phyloP scores from a whole-genome alignment of 805 yeast species.

The Hanseniaspora clermontiae region DNA sequence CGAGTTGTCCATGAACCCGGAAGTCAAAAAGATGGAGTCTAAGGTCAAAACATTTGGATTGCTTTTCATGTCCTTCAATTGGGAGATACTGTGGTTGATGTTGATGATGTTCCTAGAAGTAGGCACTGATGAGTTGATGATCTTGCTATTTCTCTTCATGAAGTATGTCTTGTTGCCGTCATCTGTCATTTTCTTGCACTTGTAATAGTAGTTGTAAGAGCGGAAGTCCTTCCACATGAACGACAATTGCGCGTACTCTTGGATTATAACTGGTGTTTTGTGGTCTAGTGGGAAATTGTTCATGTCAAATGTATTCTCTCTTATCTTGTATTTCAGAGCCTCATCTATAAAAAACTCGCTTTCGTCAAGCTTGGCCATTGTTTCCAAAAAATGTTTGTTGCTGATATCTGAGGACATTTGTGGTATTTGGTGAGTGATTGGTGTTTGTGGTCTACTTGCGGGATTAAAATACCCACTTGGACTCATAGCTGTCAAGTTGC shows the following conservation, averaged over 20 bases:
- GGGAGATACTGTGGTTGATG: constrained; percentile 56
- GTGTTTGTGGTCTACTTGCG: background rate
- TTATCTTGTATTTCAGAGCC: constrained; percentile 57
- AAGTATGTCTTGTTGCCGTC: constrained; percentile 58
- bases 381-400: background rate
- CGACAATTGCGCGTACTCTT: constrained; percentile 65
- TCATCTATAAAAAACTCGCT: constrained; percentile 60
- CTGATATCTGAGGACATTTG: background rate
- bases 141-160: constrained; percentile 58
- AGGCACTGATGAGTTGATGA: constrained; percentile 28
- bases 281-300: constrained; percentile 32
- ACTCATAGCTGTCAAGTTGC: background rate
- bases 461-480: background rate
- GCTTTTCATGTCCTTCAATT: constrained; percentile 23
- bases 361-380: background rate
- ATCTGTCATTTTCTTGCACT: constrained; percentile 65
- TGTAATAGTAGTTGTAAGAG: constrained; percentile 51
- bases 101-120: constrained; percentile 47
- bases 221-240: constrained; percentile 32
- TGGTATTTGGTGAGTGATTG: background rate
- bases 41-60: constrained; percentile 52
- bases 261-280: constrained; percentile 65
- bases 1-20: constrained; percentile 71
- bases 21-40: constrained; percentile 73
- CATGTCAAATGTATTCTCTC: constrained; percentile 66